Evolutionary conservation across 1,284 basidiomycete genomes (phyloP).

Genomic region (Boletellus deceptivus): DNA sequence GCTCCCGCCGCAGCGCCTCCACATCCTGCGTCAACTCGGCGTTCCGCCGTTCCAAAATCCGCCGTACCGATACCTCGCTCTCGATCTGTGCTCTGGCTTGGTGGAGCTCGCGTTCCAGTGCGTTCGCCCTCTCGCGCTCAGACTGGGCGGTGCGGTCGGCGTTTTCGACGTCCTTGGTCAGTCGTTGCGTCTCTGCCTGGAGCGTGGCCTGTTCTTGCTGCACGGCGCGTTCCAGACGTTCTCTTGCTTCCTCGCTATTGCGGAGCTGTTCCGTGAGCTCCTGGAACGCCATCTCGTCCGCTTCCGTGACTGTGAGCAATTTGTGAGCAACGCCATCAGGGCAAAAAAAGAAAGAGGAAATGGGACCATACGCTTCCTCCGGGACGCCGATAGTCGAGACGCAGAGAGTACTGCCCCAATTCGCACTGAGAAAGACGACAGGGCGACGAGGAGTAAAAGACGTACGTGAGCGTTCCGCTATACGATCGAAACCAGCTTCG

Average conservation of each 20-base stretch:
- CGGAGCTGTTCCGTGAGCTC: conserved; percentile 65
- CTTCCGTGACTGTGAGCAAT: conserved; percentile 53
- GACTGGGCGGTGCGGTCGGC: conserved; percentile 37
- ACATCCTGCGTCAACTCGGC: conserved; percentile 59
- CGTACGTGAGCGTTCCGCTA: conserved; percentile 77
- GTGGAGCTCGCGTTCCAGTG: conserved; percentile 62
- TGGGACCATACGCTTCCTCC: conserved; percentile 57
- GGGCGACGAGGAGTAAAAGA: conserved; percentile 13
- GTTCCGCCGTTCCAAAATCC: conserved; percentile 67
- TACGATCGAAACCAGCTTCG: conserved; percentile 74
- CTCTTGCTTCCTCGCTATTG: conserved; percentile 50
- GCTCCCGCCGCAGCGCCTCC: conserved; percentile 55
- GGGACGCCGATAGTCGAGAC: conserved; percentile 62
- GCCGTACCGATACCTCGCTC: conserved; percentile 54
- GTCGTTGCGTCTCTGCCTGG: conserved; percentile 53
- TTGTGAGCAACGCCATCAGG: conserved; percentile 7
- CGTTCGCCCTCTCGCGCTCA: conserved; percentile 50
- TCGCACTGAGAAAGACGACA: conserved; percentile 7
- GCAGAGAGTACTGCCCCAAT: conserved; percentile 57
- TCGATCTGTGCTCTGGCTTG: conserved; percentile 63
- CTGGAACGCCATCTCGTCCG: conserved; percentile 66
- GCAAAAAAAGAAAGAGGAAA: conserved; percentile 12
- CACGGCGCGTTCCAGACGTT: conserved; percentile 51
- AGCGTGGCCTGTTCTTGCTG: conserved; percentile 53
- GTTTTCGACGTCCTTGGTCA: conserved; percentile 45